Base-by-base conservation (phyloP, 2,329 filamentous ascomycete species). In the Exophiala sideris region DNA sequence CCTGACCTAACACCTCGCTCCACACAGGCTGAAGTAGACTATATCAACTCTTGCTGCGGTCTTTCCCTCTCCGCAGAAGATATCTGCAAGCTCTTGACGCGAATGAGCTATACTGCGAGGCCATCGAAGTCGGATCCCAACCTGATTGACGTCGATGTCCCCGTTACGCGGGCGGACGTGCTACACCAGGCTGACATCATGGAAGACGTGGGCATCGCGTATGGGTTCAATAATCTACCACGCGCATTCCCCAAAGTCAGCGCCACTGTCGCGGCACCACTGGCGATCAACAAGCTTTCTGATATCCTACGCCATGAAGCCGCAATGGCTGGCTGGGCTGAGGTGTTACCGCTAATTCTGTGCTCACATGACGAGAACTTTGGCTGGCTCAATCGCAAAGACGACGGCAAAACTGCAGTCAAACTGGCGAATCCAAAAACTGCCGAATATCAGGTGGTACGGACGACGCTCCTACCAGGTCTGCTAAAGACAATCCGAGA, bases 351-450 rank as follows among this genome's bases (percentile, higher is more conserved):
- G 21, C 80, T 99, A 24, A 97, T 96, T 63, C 83, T 99, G 51
- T 99, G 94, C 79, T 95, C 90, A 42, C 91, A 96, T 71, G 92
- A 97, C 67, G 94, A 99, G 79, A 99, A 99, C 77, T 99, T 97
- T 71, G 86, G 81, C 56, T 96, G 89, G 88, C 79, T 99, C 48
- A 96, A 96, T 75, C 87, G 91, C 67, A 85, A 85, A 67, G 91
- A 96, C 63, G 88, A 95, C 65, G 89, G 89, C 60, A 86, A 81
- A 54, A 90, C 86, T 0, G 91, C 89, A 24, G 84, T 96, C 62
- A 86, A 84, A 65, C 85, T 96, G 38, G 89, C 89, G 60, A 96
- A 96, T 71, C 91, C 91, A 52, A 96, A 96, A 78, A 95, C 91
- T 0, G 80, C 84, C 21, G 91, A 96, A 69, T 96, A 96, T 73